Evolutionary conservation across 192 early-diverging fungal genomes (phyloP), one percentile per base, ranked within the genome.

Genomic region (Rhizoclosmatium globosum): DNA sequence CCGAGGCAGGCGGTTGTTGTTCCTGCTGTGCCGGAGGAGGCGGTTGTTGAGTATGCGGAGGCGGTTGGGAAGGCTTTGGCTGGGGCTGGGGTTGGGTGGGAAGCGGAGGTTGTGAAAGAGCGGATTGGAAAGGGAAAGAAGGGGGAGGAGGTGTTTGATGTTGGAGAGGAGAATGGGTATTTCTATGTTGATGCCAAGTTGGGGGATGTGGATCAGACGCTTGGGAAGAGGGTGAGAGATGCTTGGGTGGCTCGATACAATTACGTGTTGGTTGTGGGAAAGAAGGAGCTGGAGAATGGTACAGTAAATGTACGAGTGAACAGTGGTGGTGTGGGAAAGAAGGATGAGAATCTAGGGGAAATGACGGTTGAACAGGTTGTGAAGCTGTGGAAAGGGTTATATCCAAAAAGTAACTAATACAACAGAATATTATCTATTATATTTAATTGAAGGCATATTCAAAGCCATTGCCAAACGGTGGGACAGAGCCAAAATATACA

Each of bases 1-100:
- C 97, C 97, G 2, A 85, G 95, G 13, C 97, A 98, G 77, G 95
- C 93, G 1, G 88, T 96, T 31, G 90, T 98, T 7, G 88, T 96
- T 65, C 94, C 97, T 4, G 92, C 90, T 2, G 82, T 60, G 84
- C 66, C 76, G 4, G 85, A 89, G 19, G 87, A 11, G 11, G 3
- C 42, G 2, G 71, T 93, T 76, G 82, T 82, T 19, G 91, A 89
- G 6, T 95, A 95, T 88, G 95, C 94, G 1, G 79, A 86, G 9
- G 56, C 81, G 71, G 90, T 94, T 19, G 42, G 42, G 1, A 47
- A 70, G 47, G 65, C 61, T 68, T 67, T 85, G n/a, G n/a, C 31
- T 15, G 1, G 15, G 7, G 66, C 60, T n/a, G 71, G 81, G 6
- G 4, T 81, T 1, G 74, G 74, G n/a, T 76, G 74, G 74, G 48